phyloP scores from a whole-genome alignment of 2,329 filamentous ascomycete species.

The Hymenoscyphus albidus region DNA sequence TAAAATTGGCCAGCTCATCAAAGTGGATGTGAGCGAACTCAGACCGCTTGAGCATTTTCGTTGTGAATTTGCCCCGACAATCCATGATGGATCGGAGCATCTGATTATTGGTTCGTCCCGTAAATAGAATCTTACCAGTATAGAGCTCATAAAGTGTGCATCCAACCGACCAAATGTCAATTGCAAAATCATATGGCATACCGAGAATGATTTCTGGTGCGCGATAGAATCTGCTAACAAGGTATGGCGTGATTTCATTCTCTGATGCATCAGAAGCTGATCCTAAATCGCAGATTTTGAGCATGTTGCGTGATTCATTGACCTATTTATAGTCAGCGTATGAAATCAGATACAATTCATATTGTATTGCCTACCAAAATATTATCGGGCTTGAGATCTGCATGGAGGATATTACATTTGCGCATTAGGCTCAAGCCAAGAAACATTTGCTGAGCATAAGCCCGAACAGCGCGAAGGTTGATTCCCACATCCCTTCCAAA shows the following conservation, averaged over 20 bases:
- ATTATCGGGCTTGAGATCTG: slow-evolving; percentile 96
- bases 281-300: slow-evolving; percentile 95
- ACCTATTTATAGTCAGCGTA: slow-evolving; percentile 43
- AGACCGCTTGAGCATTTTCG: slow-evolving; percentile 82
- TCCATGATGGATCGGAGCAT: slow-evolving; percentile 98
- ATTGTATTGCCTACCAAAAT: slow-evolving; percentile 54
- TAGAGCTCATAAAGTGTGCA: slow-evolving; percentile 97
- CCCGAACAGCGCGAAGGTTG: slow-evolving; percentile 79
- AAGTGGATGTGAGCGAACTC: slow-evolving; percentile 75
- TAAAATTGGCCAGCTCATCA: slow-evolving; percentile 78
- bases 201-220: slow-evolving; percentile 96
- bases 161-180: slow-evolving; percentile 97
- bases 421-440: slow-evolving; percentile 81
- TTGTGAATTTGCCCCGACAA: slow-evolving; percentile 84
- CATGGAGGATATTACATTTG: slow-evolving; percentile 90
- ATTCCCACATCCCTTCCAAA: slow-evolving; percentile 93
- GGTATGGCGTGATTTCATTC: slow-evolving; percentile 87
- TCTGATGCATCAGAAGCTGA: slow-evolving; percentile 92
- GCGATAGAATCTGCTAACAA: slow-evolving; percentile 95
- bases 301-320: slow-evolving; percentile 74
- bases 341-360: neutral
- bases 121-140: slow-evolving; percentile 95
- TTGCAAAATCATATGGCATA: slow-evolving; percentile 90
- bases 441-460: slow-evolving; percentile 93
- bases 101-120: slow-evolving; percentile 93